Conservation (phyloP, 441 rosid genomes). For the Eutrema salsugineum region DNA sequence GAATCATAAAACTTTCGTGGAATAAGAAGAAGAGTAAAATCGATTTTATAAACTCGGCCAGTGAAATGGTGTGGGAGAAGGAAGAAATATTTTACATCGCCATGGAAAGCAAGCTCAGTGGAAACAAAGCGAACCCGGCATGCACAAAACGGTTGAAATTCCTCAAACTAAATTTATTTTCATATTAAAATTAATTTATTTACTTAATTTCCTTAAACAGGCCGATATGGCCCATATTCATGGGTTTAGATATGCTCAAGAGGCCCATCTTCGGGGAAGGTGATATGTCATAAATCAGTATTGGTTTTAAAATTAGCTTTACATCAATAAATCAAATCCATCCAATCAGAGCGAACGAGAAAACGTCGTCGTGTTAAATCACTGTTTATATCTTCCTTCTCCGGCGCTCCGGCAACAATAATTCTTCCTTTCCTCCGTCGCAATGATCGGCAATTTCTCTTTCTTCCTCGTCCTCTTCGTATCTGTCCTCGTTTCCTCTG, state of each 20-base stretch:
- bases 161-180: not conserved
- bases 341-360: not conserved
- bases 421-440: slow-evolving; percentile 8
- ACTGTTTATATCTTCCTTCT: not conserved
- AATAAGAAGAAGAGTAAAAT: slow-evolving; percentile 6
- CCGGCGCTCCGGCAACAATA: slow-evolving; percentile 12
- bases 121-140: slow-evolving; percentile 21
- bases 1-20: not conserved
- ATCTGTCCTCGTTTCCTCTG: not conserved
- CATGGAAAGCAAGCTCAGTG: slow-evolving; percentile 21
- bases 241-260: not conserved
- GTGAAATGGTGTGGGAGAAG: slow-evolving; percentile 20
- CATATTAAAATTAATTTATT: not conserved
- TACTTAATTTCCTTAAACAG: not conserved
- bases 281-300: slow-evolving; percentile 5
- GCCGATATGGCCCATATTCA: not conserved
- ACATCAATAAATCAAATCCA: not conserved
- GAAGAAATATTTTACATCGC: slow-evolving; percentile 13
- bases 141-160: slow-evolving; percentile 9
- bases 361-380: not conserved
- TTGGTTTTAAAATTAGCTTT: not conserved
- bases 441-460: slow-evolving; percentile 20
- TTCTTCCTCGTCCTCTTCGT: slow-evolving; percentile 24
- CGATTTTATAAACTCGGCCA: not conserved
- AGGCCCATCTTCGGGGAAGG: not conserved